Percentiles rank a stretch among this genome's conserved stretches.
phyloP scores from a whole-genome alignment of 305 asterid genomes.

The Solanum hybrid region DNA sequence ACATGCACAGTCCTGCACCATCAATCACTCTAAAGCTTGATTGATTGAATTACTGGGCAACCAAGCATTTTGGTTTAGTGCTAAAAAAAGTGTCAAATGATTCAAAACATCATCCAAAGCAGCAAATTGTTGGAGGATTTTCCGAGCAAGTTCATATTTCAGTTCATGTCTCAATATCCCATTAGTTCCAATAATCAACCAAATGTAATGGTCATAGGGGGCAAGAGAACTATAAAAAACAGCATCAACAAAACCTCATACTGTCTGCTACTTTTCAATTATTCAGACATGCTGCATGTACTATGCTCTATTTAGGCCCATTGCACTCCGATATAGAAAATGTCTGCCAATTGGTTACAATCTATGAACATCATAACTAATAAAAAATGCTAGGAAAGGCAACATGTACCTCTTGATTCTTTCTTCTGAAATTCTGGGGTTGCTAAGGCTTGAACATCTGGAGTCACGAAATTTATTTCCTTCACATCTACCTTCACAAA shows the following conservation, averaged over 20 bases:
- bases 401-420: conserved; percentile 28
- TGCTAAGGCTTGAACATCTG: conserved; percentile 9
- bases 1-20: not conserved
- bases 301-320: not conserved
- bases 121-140: not conserved
- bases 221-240: not conserved
- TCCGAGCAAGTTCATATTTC: not conserved
- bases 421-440: conserved; percentile 18
- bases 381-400: not conserved
- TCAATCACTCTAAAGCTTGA: not conserved
- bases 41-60: not conserved
- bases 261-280: not conserved
- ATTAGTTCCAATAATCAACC: not conserved
- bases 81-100: not conserved
- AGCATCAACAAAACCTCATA: not conserved
- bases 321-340: not conserved
- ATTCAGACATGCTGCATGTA: not conserved
- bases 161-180: not conserved
- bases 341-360: not conserved
- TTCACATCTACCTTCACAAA: conserved; percentile 37
- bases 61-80: not conserved
- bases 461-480: conserved; percentile 52
- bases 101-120: not conserved
- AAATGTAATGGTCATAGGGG: not conserved
- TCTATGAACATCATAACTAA: not conserved